Percentiles rank a stretch among this genome's conserved stretches.
These are phyloP conservation scores for Cladosporium sp. DNA, from an alignment of 2,329 filamentous ascomycete genomes.

Conservation along the genomic window DNA sequence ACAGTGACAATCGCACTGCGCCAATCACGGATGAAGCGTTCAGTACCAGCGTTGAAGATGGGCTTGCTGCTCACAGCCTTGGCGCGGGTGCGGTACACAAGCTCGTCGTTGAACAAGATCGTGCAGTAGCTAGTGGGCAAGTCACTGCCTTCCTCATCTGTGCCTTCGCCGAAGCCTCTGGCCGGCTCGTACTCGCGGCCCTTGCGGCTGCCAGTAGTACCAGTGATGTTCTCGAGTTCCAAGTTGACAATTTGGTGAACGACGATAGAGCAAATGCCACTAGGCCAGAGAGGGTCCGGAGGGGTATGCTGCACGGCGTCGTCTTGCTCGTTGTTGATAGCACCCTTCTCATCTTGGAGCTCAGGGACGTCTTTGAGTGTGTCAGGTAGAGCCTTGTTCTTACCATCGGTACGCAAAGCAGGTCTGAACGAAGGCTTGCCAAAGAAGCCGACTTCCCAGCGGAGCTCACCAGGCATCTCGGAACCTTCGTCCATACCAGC, in stretches of 20 bases:
- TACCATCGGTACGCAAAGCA: slow-evolving; percentile 82
- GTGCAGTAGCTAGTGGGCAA: slow-evolving; percentile 93
- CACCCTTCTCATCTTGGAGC: slow-evolving; percentile 85
- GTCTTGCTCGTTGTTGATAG: slow-evolving; percentile 70
- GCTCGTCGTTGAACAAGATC: slow-evolving; percentile 82
- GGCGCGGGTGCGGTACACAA: slow-evolving; percentile 89
- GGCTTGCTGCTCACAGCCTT: slow-evolving; percentile 94
- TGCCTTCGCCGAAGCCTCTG: slow-evolving; percentile 78
- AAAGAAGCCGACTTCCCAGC: slow-evolving; percentile 97
- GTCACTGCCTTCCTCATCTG: slow-evolving; percentile 76
- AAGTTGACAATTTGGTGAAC: slow-evolving; percentile 95
- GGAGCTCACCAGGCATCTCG: slow-evolving; percentile 87
- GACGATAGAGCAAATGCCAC: slow-evolving; percentile 80
- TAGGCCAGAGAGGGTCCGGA: slow-evolving; percentile 94
- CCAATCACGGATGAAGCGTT: slow-evolving; percentile 93
- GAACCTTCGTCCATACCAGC: slow-evolving; percentile 79
- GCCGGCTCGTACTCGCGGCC: slow-evolving; percentile 88
- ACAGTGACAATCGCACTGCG: slow-evolving; percentile 81
- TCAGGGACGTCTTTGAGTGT: slow-evolving; percentile 71
- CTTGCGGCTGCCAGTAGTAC: slow-evolving; percentile 76
- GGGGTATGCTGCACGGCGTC: slow-evolving; percentile 87
- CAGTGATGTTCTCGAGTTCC: slow-evolving; percentile 87
- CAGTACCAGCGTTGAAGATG: slow-evolving; percentile 95
- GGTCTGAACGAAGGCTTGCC: slow-evolving; percentile 84
- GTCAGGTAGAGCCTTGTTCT: slow-evolving; percentile 73